Percentiles rank a stretch among this genome's conserved stretches.
Conservation (phyloP, 768 basidiomycete genomes). For the Omphalotus guepiniiformis region DNA sequence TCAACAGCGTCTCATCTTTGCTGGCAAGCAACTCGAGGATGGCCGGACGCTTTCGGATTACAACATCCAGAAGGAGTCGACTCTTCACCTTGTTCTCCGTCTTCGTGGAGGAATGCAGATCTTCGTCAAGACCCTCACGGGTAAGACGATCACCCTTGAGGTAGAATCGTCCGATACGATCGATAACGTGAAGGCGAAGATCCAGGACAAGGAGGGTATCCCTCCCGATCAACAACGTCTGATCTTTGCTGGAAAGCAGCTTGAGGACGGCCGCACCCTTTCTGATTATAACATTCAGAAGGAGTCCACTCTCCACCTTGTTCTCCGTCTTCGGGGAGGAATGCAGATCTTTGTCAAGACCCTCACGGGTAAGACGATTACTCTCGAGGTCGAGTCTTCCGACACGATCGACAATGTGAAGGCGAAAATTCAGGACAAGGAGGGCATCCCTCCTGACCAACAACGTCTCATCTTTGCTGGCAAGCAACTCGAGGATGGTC, state of each 20-base stretch:
- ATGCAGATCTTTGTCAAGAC: slow-evolving; percentile 76
- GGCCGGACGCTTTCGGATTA: slow-evolving; percentile 89
- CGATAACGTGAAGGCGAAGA: slow-evolving; percentile 84
- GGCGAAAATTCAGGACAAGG: slow-evolving; percentile 77
- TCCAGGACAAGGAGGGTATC: slow-evolving; percentile 81
- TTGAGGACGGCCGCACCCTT: slow-evolving; percentile 91
- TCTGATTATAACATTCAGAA: slow-evolving; percentile 82
- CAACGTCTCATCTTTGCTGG: slow-evolving; percentile 79
- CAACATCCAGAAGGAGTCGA: slow-evolving; percentile 89
- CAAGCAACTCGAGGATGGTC: slow-evolving; percentile 76
- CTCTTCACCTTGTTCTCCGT: slow-evolving; percentile 77
- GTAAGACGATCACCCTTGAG: slow-evolving; percentile 91
- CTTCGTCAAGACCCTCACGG: slow-evolving; percentile 83
- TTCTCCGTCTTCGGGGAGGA: slow-evolving; percentile 64
- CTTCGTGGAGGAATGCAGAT: slow-evolving; percentile 91
- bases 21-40: slow-evolving; percentile 90
- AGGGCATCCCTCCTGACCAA: slow-evolving; percentile 76
- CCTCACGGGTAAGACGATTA: slow-evolving; percentile 73
- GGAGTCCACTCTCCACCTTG: slow-evolving; percentile 74
- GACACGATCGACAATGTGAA: slow-evolving; percentile 78
- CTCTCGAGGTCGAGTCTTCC: slow-evolving; percentile 69
- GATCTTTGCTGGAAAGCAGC: slow-evolving; percentile 91
- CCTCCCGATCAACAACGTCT: slow-evolving; percentile 86
- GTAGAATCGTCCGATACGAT: slow-evolving; percentile 93
- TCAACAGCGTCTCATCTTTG: slow-evolving; percentile 88